Percentiles rank a stretch among this genome's conserved stretches.
These are phyloP conservation scores for Aspergillus steynii DNA, from an alignment of 495 filamentous ascomycete genomes.

Conservation along the genomic window DNA sequence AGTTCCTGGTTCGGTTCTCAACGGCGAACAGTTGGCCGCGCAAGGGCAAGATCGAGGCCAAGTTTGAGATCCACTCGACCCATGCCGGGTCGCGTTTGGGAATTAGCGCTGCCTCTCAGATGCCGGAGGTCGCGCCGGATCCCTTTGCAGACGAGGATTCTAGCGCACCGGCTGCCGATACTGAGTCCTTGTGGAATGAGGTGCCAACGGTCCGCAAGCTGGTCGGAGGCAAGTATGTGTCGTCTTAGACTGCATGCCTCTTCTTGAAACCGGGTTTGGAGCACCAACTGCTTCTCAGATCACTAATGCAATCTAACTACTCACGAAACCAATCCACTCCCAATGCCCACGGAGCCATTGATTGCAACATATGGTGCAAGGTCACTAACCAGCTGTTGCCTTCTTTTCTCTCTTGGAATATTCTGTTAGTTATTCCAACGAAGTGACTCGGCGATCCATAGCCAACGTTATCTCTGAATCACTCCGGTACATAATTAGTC, in stretches of 20 bases:
- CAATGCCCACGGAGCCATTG: background rate
- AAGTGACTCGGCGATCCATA: background rate
- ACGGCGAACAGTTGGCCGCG: constrained; percentile 73
- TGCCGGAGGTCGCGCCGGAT: constrained; percentile 43
- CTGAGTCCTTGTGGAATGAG: constrained; percentile 64
- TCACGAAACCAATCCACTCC: background rate
- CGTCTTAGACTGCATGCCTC: constrained; percentile 24
- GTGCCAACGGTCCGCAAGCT: constrained; percentile 72
- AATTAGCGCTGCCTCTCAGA: constrained; percentile 44
- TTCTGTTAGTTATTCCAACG: background rate
- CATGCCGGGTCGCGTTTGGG: constrained; percentile 62
- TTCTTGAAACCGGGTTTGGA: background rate
- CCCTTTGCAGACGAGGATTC: constrained; percentile 67
- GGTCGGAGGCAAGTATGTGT: constrained; percentile 73
- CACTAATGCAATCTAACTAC: background rate
- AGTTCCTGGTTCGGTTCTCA: constrained; percentile 77
- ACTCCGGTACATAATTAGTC: background rate
- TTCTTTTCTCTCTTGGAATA: background rate
- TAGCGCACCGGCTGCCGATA: constrained; percentile 26
- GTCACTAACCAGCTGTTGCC: background rate
- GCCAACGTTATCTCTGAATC: background rate
- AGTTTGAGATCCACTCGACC: constrained; percentile 70
- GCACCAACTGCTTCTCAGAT: background rate
- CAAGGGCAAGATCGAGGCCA: constrained; percentile 74
- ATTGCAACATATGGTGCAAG: background rate